Evolutionary conservation across 169 alveolate species (phyloP).

Genomic region (Cryptosporidium felis): DNA sequence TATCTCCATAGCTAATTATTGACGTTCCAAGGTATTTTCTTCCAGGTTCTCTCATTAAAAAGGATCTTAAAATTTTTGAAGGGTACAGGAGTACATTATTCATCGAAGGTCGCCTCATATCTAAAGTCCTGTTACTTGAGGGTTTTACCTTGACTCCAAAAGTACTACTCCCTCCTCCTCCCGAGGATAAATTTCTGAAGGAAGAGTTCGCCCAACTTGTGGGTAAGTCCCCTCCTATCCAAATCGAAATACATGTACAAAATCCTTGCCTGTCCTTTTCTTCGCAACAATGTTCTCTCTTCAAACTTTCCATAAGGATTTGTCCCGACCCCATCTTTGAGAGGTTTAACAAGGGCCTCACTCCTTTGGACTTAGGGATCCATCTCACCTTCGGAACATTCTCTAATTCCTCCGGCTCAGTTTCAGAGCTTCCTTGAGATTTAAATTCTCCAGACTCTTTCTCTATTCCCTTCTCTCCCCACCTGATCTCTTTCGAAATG

Average conservation of each 20-base stretch:
- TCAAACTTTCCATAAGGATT: neutral
- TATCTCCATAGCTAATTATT: constrained; percentile 26
- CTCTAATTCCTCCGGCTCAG: neutral
- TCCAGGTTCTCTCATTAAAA: constrained; percentile 3
- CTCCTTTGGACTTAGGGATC: constrained; percentile 50
- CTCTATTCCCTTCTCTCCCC: neutral
- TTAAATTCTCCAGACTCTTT: neutral
- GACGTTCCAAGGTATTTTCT: constrained; percentile 31
- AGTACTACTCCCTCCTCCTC: too few relatives aligned
- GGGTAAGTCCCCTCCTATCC: constrained; percentile 1
- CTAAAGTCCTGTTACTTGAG: constrained; percentile 18
- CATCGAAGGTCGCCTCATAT: constrained; percentile 39
- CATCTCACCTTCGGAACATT: constrained; percentile 60
- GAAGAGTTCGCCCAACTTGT: neutral
- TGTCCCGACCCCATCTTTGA: constrained; percentile 51
- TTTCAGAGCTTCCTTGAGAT: neutral
- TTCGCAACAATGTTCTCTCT: neutral
- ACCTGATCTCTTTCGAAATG: neutral
- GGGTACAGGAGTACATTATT: constrained; percentile 38
- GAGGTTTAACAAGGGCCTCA: constrained; percentile 50
- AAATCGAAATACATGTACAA: neutral
- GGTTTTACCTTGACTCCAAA: neutral
- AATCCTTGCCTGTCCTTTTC: neutral
- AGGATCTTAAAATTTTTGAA: constrained; percentile 48
- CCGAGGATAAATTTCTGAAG: too few relatives aligned